Conservation (phyloP, 116 monocot genomes). For the Phalaenopsis hybrid region DNA sequence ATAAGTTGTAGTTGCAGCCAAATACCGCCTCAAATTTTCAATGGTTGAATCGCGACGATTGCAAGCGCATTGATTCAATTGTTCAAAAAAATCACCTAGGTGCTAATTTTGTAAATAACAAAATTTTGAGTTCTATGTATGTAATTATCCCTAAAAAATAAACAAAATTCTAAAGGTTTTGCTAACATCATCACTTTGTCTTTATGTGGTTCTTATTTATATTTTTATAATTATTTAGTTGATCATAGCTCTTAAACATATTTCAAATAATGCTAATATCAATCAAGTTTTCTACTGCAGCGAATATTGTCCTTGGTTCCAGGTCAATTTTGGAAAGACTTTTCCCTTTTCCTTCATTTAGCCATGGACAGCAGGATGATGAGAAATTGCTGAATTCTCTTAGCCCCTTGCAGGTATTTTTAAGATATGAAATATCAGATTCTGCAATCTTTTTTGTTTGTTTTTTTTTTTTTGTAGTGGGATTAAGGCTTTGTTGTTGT, state of each 20-base stretch:
- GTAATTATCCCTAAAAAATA: not conserved
- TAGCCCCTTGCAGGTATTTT: conserved; percentile 77
- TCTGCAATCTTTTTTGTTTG: not conserved
- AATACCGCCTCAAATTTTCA: too few species aligned
- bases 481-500: too few species aligned
- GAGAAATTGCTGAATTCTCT: conserved; percentile 20
- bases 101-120: too few species aligned
- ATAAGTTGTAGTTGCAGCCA: too few species aligned
- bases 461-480: not conserved
- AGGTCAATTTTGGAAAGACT: conserved; percentile 68
- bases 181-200: not conserved
- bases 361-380: conserved; percentile 29
- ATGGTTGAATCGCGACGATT: too few species aligned
- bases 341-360: conserved; percentile 37
- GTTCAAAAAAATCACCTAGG: too few species aligned
- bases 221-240: not conserved
- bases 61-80: too few species aligned
- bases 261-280: not conserved
- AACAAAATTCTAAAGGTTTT: not conserved
- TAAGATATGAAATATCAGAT: not conserved
- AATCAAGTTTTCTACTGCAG: conserved; percentile 26
- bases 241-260: not conserved
- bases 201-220: not conserved
- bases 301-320: conserved; percentile 59
- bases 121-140: too few species aligned